These are phyloP conservation scores for Eucalyptus grandis DNA, from an alignment of 345 rosid species.

Conservation along the genomic window DNA sequence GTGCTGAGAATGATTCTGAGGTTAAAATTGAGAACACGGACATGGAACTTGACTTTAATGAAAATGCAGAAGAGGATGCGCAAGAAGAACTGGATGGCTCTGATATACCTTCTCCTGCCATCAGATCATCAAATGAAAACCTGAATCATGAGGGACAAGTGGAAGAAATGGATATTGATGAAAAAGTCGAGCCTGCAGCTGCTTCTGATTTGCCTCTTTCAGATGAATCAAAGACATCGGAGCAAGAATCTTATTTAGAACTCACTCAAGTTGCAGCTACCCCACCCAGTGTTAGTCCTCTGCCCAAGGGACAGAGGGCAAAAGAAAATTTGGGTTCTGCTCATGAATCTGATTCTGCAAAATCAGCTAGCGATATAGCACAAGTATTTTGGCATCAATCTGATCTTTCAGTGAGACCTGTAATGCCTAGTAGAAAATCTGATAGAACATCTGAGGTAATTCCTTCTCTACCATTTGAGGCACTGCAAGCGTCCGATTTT, in stretches of 20 bases:
- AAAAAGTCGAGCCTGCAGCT: conserved; percentile 19
- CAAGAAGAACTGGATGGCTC: conserved; percentile 65
- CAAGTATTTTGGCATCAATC: conserved; percentile 88
- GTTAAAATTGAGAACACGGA: conserved; percentile 90
- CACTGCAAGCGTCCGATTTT: conserved; percentile 60
- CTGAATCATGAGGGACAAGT: conserved; percentile 12
- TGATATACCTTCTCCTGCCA: conserved; percentile 31
- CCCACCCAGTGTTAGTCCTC: conserved; percentile 61
- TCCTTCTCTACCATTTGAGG: conserved; percentile 79
- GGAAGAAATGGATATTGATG: conserved; percentile 28
- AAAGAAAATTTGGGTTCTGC: conserved; percentile 41
- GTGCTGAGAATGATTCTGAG: conserved; percentile 71
- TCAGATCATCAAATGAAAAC: conserved; percentile 13
- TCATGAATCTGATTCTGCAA: conserved; percentile 41
- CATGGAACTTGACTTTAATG: conserved; percentile 98
- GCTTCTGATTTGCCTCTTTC: conserved; percentile 21
- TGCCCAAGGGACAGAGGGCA: conserved; percentile 39
- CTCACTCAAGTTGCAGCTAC: conserved; percentile 42
- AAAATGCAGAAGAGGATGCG: conserved; percentile 65
- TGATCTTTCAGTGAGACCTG: conserved; percentile 95
- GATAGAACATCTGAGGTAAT: conserved; percentile 47
- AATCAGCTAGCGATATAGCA: conserved; percentile 43
- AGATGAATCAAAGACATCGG: conserved; percentile 35
- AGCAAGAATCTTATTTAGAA: conserved; percentile 49
- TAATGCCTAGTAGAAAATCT: conserved; percentile 92